Conservation (phyloP, 2,329 filamentous ascomycete species). For the Knoxdaviesia capensis region DNA sequence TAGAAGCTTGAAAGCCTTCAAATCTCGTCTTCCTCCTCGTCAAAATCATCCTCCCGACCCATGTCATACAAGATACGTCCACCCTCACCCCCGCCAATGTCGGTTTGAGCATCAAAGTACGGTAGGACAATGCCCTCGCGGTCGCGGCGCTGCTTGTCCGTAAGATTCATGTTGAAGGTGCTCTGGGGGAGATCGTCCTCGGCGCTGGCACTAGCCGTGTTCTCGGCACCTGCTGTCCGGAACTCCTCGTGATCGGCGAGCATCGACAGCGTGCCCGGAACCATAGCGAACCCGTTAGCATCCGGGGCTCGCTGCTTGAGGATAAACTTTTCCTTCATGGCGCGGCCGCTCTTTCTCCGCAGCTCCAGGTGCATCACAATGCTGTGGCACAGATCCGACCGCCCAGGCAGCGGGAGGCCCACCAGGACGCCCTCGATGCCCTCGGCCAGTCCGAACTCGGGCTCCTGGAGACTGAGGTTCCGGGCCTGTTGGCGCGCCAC, state of each 20-base stretch:
- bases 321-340: conserved; percentile 49
- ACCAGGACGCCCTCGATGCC: conserved; percentile 61
- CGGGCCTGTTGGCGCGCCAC: conserved; percentile 55
- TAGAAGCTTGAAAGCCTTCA: conserved; percentile 13
- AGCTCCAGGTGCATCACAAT: conserved; percentile 78
- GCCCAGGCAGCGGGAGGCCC: conserved; percentile 34
- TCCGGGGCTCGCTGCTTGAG: conserved; percentile 13
- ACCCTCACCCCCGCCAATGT: conserved; percentile 59
- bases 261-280: conserved; percentile 25
- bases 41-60: conserved; percentile 91
- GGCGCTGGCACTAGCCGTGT: conserved; percentile 7
- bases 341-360: conserved; percentile 60
- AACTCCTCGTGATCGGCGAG: conserved; percentile 63
- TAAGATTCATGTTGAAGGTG: conserved; percentile 73
- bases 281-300: conserved; percentile 3
- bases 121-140: conserved; percentile 80
- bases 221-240: conserved; percentile 21
- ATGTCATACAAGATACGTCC: conserved; percentile 93
- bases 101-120: conserved; percentile 90
- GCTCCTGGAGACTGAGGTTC: conserved; percentile 54
- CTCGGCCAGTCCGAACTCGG: conserved; percentile 60
- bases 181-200: conserved; percentile 33
- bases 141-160: conserved; percentile 74
- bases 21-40: conserved; percentile 88
- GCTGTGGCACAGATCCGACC: conserved; percentile 13